Percentiles rank a stretch among this genome's conserved stretches.
phyloP scores from a whole-genome alignment of 2,329 filamentous ascomycete species.

The Diaporthe sp. region DNA sequence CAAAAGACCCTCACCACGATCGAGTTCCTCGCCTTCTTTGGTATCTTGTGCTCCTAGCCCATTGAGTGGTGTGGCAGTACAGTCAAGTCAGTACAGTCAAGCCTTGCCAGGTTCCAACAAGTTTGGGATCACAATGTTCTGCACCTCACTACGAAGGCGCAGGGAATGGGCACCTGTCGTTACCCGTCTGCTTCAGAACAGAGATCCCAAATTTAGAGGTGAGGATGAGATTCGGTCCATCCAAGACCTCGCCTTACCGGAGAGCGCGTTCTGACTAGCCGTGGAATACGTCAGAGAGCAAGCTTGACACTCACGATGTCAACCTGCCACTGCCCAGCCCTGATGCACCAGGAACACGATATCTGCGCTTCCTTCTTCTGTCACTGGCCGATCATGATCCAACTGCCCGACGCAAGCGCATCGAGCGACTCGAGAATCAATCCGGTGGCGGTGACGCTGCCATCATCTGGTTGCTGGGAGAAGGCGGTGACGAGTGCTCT shows the following conservation, averaged over 20 bases:
- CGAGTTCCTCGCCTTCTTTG: background rate
- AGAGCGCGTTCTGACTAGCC: constrained; percentile 16
- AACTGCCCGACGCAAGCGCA: constrained; percentile 42
- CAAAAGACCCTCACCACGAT: background rate
- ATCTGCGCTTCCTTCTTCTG: constrained; percentile 54
- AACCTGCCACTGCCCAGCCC: constrained; percentile 48
- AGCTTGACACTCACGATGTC: constrained; percentile 57
- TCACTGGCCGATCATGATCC: constrained; percentile 49
- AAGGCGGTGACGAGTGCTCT: constrained; percentile 44
- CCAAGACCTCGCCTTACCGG: background rate
- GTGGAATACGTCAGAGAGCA: constrained; percentile 47
- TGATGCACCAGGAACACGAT: constrained; percentile 30
- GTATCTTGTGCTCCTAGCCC: background rate
- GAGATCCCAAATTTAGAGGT: constrained; percentile 40
- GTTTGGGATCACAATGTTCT: constrained; percentile 45
- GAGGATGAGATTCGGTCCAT: background rate
- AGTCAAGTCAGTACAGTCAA: too few relatives aligned
- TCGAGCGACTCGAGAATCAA: constrained; percentile 53
- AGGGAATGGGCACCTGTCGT: constrained; percentile 48
- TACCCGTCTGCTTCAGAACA: constrained; percentile 41
- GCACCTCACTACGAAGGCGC: constrained; percentile 50
- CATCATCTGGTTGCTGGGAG: constrained; percentile 56
- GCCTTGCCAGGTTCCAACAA: background rate
- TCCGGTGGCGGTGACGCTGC: constrained; percentile 52
- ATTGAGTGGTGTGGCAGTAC: background rate